Percentiles rank a stretch among this genome's conserved stretches.
These are phyloP conservation scores for Pseudomonodictys pantanalensis DNA, from an alignment of 495 filamentous ascomycete species.

Conservation along the genomic window DNA sequence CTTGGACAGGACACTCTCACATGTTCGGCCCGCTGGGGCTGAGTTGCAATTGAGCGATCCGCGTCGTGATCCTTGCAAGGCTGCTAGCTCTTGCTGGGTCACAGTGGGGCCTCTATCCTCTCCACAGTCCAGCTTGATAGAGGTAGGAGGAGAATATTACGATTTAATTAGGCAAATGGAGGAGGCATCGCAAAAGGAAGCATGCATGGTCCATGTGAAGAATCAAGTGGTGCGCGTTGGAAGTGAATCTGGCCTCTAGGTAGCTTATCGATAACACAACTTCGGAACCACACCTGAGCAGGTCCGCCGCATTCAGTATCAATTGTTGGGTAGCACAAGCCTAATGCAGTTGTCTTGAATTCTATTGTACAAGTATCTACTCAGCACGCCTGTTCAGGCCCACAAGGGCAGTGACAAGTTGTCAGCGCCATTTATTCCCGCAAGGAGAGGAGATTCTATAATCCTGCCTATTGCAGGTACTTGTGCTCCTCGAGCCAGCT, in stretches of 20 bases:
- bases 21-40: not conserved
- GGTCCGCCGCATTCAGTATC: not conserved
- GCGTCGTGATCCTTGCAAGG: no score
- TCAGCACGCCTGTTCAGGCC: not conserved
- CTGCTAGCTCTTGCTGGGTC: no score
- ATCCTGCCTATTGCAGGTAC: conserved; percentile 42
- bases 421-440: not conserved
- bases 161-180: no score
- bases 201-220: not conserved
- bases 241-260: no score
- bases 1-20: not conserved
- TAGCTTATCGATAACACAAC: no score
- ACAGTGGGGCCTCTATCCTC: no score
- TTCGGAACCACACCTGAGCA: no score
- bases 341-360: not conserved
- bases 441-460: not conserved
- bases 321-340: not conserved
- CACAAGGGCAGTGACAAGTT: not conserved
- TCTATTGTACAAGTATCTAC: not conserved
- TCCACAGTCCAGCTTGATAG: no score
- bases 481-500: conserved; percentile 59
- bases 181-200: no score
- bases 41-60: conserved; percentile 2
- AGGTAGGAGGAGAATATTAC: no score
- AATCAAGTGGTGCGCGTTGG: no score